Percentiles rank a stretch among this genome's conserved stretches.
Evolutionary conservation across 179 eudicot genomes (phyloP).

Genomic region (Spinacia oleracea): DNA sequence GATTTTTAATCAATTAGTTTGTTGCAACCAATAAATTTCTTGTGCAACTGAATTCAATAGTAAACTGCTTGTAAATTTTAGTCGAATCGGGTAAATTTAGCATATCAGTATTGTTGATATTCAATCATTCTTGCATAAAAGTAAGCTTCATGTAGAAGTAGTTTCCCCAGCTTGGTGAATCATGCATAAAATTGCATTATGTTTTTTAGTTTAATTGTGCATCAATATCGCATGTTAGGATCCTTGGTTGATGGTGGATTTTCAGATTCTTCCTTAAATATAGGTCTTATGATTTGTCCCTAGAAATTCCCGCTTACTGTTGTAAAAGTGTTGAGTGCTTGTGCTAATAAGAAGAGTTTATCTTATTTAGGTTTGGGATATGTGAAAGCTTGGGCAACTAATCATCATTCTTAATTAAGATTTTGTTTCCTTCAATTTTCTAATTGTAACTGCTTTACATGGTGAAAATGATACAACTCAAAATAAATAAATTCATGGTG

Average conservation of each 20-base stretch:
- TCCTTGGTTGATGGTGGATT: conserved; percentile 98
- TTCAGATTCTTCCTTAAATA: conserved; percentile 91
- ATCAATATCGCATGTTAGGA: conserved; percentile 91
- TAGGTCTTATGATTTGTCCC: conserved; percentile 44
- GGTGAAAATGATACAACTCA: conserved; percentile 63
- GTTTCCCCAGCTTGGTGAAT: too few relatives aligned
- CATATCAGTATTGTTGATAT: too few relatives aligned
- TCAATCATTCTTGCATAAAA: too few relatives aligned
- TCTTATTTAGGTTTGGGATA: conserved; percentile 82
- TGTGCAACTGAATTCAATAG: too few relatives aligned
- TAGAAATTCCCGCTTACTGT: neutral
- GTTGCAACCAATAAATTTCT: too few relatives aligned
- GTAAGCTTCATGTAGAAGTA: too few relatives aligned
- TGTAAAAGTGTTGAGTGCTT: neutral
- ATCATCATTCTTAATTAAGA: neutral
- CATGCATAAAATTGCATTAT: too few relatives aligned
- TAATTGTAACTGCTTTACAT: conserved; percentile 53
- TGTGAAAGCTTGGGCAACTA: conserved; percentile 91
- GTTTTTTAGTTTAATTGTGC: conserved; percentile 67
- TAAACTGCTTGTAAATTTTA: too few relatives aligned
- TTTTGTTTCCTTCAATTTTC: conserved; percentile 1
- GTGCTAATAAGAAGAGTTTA: conserved; percentile 19
- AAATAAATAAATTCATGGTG: conserved; percentile 43
- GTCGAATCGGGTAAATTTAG: too few relatives aligned
- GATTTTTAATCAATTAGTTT: too few relatives aligned